phyloP scores from a whole-genome alignment of 176 grass and related monocot genomes.

The Triticum urartu region DNA sequence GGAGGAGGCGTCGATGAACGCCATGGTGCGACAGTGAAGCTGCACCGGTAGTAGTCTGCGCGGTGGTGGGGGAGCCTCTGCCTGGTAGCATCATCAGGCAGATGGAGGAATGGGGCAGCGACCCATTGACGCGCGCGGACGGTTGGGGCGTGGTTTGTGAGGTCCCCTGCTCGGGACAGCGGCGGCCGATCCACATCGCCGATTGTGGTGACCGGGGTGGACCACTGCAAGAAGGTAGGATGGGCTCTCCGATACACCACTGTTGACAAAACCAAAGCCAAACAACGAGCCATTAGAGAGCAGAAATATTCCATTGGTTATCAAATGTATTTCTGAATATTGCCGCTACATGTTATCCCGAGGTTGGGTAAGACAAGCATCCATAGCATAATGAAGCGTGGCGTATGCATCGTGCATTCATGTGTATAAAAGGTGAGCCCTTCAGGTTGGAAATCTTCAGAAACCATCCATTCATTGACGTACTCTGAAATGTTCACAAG shows the following conservation, averaged over 20 bases:
- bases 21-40: no score
- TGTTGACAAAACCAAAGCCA: constrained; percentile 71
- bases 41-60: no score
- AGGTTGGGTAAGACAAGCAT: constrained; percentile 29
- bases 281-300: constrained; percentile 69
- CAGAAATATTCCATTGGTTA: constrained; percentile 64
- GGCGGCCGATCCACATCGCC: no score
- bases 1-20: no score
- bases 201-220: constrained; percentile 34
- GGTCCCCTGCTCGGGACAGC: no score
- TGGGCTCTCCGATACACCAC: constrained; percentile 32
- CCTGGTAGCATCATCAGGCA: no score
- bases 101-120: no score
- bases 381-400: constrained; percentile 22
- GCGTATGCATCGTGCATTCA: constrained; percentile 3
- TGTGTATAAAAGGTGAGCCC: constrained; percentile 1
- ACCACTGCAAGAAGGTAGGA: constrained; percentile 63
- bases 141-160: no score
- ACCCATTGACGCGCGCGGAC: no score
- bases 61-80: no score
- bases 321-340: constrained; percentile 64
- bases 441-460: constrained; percentile 23
- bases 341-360: constrained; percentile 37
- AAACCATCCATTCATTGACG: constrained; percentile 10
- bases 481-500: constrained; percentile 23